Evolutionary conservation across 768 basidiomycete genomes (phyloP), one percentile per base, ranked within the genome.

Genomic region (Xerocomellus chrysenteron): DNA sequence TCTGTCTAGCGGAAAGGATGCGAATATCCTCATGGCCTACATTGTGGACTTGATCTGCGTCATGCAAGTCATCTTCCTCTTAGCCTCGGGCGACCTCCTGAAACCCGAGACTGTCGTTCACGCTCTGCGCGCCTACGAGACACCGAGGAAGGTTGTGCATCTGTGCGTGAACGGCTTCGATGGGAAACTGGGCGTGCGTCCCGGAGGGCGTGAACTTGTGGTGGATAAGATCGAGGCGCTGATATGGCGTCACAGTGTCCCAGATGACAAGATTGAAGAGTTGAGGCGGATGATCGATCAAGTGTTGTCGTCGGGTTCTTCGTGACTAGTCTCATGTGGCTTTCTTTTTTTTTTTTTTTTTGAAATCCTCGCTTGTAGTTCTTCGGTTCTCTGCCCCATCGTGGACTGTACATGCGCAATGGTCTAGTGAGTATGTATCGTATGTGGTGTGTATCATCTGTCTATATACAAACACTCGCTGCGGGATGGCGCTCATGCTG

Each of bases 11-110:
- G 49, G 52, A 43, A 52, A 33, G 19, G 50, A 52, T 17, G 62
- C 52, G 19, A 63, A 52, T 14, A 19, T 60, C n/a, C 30, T 63
- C 30, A 63, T 63, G 50, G 50, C 33, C 26, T 63, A 52, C 43
- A 55, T 59, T 26, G 45, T 64, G 3, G 47, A 60, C 47, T n/a
- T 63, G 30, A 50, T 60, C 19, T 63, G 52, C 28, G 44, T 59
- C 54, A 64, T 63, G 62, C 62, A 64, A 28, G 36, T 26, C 13
- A 8, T 60, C 19, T 63, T 50, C 32, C 24, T 59, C 41, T 5
- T 64, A 16, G 39, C 51, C 1, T 16, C 44, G 1, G 39, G 43
- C 12, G 10, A 21, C 2, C 43, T 13, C 0, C 43, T 63, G 36
- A 64, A 47, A 9, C 2, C 11, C 5, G 3, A 44, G 36, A 45